Percentiles rank a stretch among this genome's conserved stretches.
These are phyloP conservation scores for Fraxinus cuspidata DNA, from an alignment of 257 asterid genomes.

Conservation along the genomic window DNA sequence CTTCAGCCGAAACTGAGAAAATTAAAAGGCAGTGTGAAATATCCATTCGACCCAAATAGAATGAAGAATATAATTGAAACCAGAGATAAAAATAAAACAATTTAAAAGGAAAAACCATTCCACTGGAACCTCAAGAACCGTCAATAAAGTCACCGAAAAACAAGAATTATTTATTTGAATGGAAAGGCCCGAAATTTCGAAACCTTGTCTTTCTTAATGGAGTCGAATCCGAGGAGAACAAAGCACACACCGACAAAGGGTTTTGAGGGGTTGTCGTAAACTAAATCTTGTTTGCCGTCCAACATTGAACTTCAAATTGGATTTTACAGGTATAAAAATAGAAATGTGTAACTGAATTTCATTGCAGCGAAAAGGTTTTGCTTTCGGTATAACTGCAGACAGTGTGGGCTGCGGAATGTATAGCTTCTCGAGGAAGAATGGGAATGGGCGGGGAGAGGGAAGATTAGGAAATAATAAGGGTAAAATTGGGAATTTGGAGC, in stretches of 20 bases:
- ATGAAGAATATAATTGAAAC: not conserved
- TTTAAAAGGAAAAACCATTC: not conserved
- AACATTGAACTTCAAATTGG: constrained; percentile 28
- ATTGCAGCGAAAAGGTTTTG: not conserved
- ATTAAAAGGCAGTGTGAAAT: not conserved
- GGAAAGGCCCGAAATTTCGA: not conserved
- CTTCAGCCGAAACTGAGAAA: constrained; percentile 56
- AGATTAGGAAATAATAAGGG: constrained; percentile 28
- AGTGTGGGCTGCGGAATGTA: not conserved
- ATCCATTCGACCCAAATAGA: not conserved
- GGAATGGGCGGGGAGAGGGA: constrained; percentile 20
- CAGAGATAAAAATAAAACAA: not conserved
- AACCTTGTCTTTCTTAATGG: constrained; percentile 51
- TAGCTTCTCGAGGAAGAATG: constrained; percentile 48
- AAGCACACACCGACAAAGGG: constrained; percentile 60
- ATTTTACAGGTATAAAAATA: not conserved
- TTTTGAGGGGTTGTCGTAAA: constrained; percentile 36
- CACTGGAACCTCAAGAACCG: constrained; percentile 1
- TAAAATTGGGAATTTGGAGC: constrained; percentile 25
- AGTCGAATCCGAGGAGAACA: constrained; percentile 65
- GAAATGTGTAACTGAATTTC: not conserved
- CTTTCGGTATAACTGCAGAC: constrained; percentile 2
- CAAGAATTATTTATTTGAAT: not conserved
- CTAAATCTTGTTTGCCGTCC: constrained; percentile 36
- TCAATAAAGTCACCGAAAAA: not conserved